Evolutionary conservation across 495 filamentous ascomycete species (phyloP).

Genomic region (Lindgomyces ingoldianus): DNA sequence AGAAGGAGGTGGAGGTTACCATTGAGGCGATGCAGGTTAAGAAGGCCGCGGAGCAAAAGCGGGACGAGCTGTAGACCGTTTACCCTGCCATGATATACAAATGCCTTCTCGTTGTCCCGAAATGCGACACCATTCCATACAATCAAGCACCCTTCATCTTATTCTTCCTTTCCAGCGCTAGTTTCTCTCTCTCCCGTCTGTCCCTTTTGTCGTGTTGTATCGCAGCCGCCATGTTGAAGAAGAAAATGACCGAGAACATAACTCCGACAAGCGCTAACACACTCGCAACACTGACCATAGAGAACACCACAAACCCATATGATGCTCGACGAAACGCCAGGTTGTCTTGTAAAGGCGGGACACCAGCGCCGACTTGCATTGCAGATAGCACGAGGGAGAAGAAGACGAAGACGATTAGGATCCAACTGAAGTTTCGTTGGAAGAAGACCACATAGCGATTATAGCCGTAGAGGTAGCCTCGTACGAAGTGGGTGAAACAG

Average conservation of each 20-base stretch:
- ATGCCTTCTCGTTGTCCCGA: not conserved
- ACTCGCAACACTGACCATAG: slow-evolving; percentile 25
- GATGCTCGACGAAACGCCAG: slow-evolving; percentile 50
- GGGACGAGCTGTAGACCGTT: slow-evolving; percentile 29
- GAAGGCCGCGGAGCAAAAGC: slow-evolving; percentile 10
- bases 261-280: slow-evolving; percentile 28
- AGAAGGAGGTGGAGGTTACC: slow-evolving; percentile 29
- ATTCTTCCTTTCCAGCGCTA: slow-evolving; percentile 2
- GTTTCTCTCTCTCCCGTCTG: slow-evolving; percentile 10
- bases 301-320: slow-evolving; percentile 57
- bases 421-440: slow-evolving; percentile 51
- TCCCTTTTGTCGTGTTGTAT: slow-evolving; percentile 29
- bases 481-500: slow-evolving; percentile 30
- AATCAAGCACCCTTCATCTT: slow-evolving; percentile 13
- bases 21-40: slow-evolving; percentile 32
- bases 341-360: slow-evolving; percentile 44
- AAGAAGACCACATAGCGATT: slow-evolving; percentile 43
- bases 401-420: slow-evolving; percentile 52
- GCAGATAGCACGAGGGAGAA: slow-evolving; percentile 58
- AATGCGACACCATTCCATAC: not conserved
- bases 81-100: not conserved
- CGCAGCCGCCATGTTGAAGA: slow-evolving; percentile 37
- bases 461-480: slow-evolving; percentile 36
- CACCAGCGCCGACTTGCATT: slow-evolving; percentile 61
- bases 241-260: slow-evolving; percentile 30